phyloP scores from a whole-genome alignment of 495 filamentous ascomycete species.

The Penicillium riverlandense region DNA sequence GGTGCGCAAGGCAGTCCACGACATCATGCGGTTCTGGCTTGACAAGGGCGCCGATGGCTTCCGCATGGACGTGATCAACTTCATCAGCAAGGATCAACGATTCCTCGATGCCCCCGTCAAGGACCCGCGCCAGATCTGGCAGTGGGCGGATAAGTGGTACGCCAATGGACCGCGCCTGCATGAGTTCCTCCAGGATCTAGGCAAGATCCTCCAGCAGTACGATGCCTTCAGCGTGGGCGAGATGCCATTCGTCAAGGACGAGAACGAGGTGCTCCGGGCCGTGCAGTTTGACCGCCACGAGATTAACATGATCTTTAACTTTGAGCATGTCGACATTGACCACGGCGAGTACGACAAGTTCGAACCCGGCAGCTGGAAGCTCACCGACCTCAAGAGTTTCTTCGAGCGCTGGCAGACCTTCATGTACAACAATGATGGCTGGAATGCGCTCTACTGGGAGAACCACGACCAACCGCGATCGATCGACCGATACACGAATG shows the following conservation, averaged over 20 bases:
- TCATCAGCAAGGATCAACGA: slow-evolving; percentile 54
- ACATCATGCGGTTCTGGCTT: slow-evolving; percentile 67
- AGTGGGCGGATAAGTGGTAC: slow-evolving; percentile 49
- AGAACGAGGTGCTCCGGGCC: slow-evolving; percentile 52
- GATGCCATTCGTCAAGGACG: slow-evolving; percentile 53
- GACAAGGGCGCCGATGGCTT: slow-evolving; percentile 62
- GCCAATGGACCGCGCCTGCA: slow-evolving; percentile 61
- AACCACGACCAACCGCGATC: slow-evolving; percentile 67
- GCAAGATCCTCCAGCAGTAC: slow-evolving; percentile 59
- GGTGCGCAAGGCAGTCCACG: slow-evolving; percentile 56
- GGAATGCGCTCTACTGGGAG: slow-evolving; percentile 67
- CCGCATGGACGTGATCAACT: slow-evolving; percentile 61
- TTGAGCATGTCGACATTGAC: slow-evolving; percentile 57
- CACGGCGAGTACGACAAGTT: slow-evolving; percentile 46
- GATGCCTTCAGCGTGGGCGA: slow-evolving; percentile 67
- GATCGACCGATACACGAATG: slow-evolving; percentile 52
- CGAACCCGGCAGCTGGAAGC: slow-evolving; percentile 42
- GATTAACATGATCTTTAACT: slow-evolving; percentile 72
- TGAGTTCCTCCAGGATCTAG: slow-evolving; percentile 56
- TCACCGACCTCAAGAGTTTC: slow-evolving; percentile 50
- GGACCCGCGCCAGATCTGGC: slow-evolving; percentile 40
- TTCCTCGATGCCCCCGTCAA: slow-evolving; percentile 57
- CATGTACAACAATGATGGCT: slow-evolving; percentile 62
- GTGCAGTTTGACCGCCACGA: slow-evolving; percentile 52
- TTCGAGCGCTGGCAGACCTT: slow-evolving; percentile 60